Base-by-base conservation (phyloP, 352 stramenopile genomes). In the Pythium apleroticum region DNA sequence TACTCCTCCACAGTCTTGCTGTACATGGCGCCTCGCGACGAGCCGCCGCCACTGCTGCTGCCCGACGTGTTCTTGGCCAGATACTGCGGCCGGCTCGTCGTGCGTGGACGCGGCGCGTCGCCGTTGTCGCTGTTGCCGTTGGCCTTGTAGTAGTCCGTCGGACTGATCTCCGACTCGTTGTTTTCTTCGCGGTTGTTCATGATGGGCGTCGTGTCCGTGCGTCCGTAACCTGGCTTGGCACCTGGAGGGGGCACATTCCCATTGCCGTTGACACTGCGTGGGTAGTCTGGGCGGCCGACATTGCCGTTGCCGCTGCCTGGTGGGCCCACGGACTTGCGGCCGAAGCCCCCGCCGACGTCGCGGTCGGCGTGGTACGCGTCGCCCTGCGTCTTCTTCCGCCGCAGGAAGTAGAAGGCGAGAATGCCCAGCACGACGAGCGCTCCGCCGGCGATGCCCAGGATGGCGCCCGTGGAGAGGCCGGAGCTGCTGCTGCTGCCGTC, bases 1-100 rank as follows among this genome's bases (percentile, higher is more conserved):
- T 84, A 89, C 24, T 88, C 84, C 28, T 81, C 80, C 22, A 81
- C 62, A 9, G 69, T 75, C 55, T 88, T 85, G 31, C 70, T 61
- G 35, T 52, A 53, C 30, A 57, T 48, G 17, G 28, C 48, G 19
- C 61, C 45, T 22, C 52, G 50, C 7, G 43, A 60, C 30, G 61
- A 63, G 10, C 30, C 30, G 12, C 45, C 33, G 24, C 46, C 56
- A 17, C 41, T 49, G 24, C 46, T 57, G n/a, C 41, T 49, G 20
- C 41, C 20, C 4, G 41, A 49, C 41, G 41, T 27, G 17, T 49
- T 14, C 41, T 49, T 25, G n/a, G 17, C 10, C 41, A 49, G n/a
- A 2, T 24, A 49, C 19, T 19, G 41, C 41, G 41, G 41, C 5
- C n/a, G 19, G 20, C 41, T 49, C n/a, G 11, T 19, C 53, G 53